Percentiles rank a stretch among this genome's conserved stretches.
phyloP scores from a whole-genome alignment of 2,329 filamentous ascomycete species.

The Diaporthe vaccinii region DNA sequence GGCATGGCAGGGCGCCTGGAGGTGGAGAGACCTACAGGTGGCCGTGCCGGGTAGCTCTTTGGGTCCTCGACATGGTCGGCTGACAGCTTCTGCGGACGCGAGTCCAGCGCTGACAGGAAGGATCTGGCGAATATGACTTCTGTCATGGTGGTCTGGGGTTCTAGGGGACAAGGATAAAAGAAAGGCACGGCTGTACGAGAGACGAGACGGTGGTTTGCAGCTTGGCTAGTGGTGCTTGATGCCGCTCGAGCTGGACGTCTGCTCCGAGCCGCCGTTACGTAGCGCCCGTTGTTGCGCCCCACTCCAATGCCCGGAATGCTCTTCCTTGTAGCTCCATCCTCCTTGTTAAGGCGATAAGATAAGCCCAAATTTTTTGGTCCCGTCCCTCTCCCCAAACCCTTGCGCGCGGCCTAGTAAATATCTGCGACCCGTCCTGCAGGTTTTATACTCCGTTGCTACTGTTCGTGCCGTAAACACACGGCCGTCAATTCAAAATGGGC shows the following conservation, averaged over 20 bases:
- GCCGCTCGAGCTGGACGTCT: background rate
- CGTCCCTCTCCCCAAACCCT: slow-evolving; percentile 4
- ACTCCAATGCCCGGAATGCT: slow-evolving; percentile 18
- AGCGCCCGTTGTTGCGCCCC: slow-evolving; percentile 17
- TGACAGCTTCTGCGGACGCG: slow-evolving; percentile 83
- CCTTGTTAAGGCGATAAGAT: slow-evolving; percentile 29
- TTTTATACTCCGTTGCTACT: background rate
- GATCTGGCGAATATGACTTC: slow-evolving; percentile 87
- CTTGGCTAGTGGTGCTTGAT: background rate
- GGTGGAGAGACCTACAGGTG: slow-evolving; percentile 72
- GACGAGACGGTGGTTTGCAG: background rate
- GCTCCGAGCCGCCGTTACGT: slow-evolving; percentile 32
- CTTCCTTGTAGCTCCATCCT: background rate
- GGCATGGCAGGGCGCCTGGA: slow-evolving; percentile 17
- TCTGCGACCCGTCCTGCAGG: background rate
- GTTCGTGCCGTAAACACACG: slow-evolving; percentile 42
- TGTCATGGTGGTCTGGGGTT: slow-evolving; percentile 69
- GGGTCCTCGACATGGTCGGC: slow-evolving; percentile 92
- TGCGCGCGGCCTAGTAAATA: slow-evolving; percentile 10
- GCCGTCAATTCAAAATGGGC: slow-evolving; percentile 74
- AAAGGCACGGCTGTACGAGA: background rate
- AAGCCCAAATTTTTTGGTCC: slow-evolving; percentile 38
- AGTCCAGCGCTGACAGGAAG: slow-evolving; percentile 85
- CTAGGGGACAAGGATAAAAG: background rate
- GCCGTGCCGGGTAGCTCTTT: slow-evolving; percentile 79